These are phyloP conservation scores for Trichoderma atrobrunneum DNA, from an alignment of 2,329 filamentous ascomycete genomes.

Conservation along the genomic window DNA sequence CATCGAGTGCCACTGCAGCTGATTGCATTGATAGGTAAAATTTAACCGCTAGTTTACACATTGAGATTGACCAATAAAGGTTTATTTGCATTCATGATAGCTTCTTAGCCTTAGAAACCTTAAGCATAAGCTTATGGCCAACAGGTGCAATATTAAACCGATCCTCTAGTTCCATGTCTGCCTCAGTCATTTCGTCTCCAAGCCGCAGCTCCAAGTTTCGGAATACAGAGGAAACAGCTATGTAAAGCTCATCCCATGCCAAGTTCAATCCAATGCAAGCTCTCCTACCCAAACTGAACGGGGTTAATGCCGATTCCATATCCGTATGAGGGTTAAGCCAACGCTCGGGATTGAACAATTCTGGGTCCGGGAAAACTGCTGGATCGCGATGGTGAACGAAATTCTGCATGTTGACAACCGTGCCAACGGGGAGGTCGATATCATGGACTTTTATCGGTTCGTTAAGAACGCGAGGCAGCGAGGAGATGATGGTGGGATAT, in stretches of 20 bases:
- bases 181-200: neutral
- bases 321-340: neutral
- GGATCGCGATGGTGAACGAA: neutral
- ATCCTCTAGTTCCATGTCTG: slow-evolving; percentile 5
- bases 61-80: neutral
- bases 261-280: neutral
- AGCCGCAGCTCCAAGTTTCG: neutral
- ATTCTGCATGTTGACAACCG: neutral
- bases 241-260: neutral
- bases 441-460: neutral
- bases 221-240: neutral
- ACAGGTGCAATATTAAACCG: neutral
- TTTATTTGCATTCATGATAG: neutral
- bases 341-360: neutral
- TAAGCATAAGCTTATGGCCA: neutral
- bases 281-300: neutral
- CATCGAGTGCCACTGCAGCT: neutral
- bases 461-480: neutral
- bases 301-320: neutral
- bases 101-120: neutral
- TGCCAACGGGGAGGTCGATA: neutral
- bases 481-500: neutral
- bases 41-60: neutral
- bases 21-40: neutral
- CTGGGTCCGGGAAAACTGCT: neutral